Base-by-base conservation (phyloP, 1,284 basidiomycete species). In the Retiboletus fuscus region DNA sequence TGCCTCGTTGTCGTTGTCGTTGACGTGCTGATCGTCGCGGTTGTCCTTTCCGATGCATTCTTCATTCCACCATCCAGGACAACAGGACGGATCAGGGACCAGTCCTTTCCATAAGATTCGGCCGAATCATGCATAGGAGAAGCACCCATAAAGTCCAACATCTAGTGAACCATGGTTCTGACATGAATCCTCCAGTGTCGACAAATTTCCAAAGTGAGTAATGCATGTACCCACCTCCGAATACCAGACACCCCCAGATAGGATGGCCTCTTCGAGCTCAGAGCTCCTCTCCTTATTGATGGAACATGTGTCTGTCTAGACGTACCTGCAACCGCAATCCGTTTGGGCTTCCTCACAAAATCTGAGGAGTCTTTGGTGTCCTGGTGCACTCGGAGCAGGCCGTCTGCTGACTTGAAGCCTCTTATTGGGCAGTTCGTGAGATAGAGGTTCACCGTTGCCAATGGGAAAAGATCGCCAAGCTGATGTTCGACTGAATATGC, bases 231-330 rank as follows among this genome's bases (percentile, higher is more conserved):
- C 41, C 4, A 77, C 78, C 61, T 76, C 73, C 18, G 70, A 70
- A 65, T 77, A 81, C 78, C 78, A 81, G 61, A 62, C 30, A 22
- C 64, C 70, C 67, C 70, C 77, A 16, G 78, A 81, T 22, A 41
- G 13, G 13, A 41, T 41, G 39, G 39, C 39, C 13, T 2, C 39
- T 41, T 41, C 39, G 39, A 41, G 62, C 12, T 80, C 79, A 1
- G 79, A n/a, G 64, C 73, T 76, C 20, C 60, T 80, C 47, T 79
- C 79, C 67, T 77, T 81, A 62, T 78, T 80, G 64, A 81, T 78
- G 65, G 77, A 79, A 55, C 79, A 79, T 4, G 77, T 79, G 51
- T 80, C 78, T 30, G 39, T 41, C 39, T 13, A 41, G 12, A 41
- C 39, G 13, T 41, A 41, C 39, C 11, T 10, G 7, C 34, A 39